Base-by-base conservation (phyloP, 805 yeast species). In the Starmerella geochares region DNA sequence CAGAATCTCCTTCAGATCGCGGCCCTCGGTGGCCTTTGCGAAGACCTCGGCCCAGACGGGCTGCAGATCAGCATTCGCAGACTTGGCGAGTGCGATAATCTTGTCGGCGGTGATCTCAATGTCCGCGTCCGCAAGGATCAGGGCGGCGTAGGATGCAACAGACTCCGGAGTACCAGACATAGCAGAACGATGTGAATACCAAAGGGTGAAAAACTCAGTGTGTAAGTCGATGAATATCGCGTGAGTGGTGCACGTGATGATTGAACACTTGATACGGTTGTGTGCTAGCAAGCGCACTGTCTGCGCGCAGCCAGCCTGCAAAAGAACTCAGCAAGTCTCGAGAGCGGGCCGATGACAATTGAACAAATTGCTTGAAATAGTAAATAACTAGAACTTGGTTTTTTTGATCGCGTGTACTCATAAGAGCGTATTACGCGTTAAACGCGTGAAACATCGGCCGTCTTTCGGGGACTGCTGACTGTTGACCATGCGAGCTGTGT, bases 81-180 rank as follows among this genome's bases (percentile, higher is more conserved):
- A 82, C 66, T 73, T 68, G 70, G 85, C 74, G 67, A 84, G 71
- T 58, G 90, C 71, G 66, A 76, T 71, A 65, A 84, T 75, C 76
- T 83, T 83, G 70, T 82, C 86, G 62, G 87, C 55, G 56, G 88
- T 76, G 78, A 86, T 77, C 73, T 83, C 94, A 67, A 83, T 74
- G 66, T 83, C 94, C 68, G 94, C 83, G 71, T 86, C 95, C 62
- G 95, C 92, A 71, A 86, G 79, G 75, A 86, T 85, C 71, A 86
- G 80, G 64, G 95, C 87, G 72, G 95, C 95, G 84, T 85, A 86
- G 64, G 95, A 84, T 69, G 85, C 83, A 69, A 87, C 78, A 69
- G 94, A 81, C 79, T 86, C 95, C 55, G 66, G 58, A 66, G 78
- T 67, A 14, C 29, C 46, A 72, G 94, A 83, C 95, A 86, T 86